Evolutionary conservation across 2,329 filamentous ascomycete genomes (phyloP).

Genomic region (Zopfia rhizophila): DNA sequence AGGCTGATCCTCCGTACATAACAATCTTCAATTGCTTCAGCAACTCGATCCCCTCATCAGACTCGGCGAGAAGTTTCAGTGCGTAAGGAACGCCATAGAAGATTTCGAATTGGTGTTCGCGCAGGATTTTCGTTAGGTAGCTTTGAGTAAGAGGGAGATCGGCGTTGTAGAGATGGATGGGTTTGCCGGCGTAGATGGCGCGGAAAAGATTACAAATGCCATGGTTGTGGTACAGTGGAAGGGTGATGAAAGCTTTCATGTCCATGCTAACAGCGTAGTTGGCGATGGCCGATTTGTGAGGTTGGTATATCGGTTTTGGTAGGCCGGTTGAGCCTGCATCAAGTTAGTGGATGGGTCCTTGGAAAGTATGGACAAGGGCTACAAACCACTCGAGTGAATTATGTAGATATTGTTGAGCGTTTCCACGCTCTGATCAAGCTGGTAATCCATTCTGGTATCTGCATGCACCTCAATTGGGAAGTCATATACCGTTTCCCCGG

Average conservation of each 20-base stretch:
- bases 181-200: conserved; percentile 34
- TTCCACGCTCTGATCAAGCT: conserved; percentile 31
- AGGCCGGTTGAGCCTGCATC: conserved; percentile 66
- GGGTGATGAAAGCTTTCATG: conserved; percentile 35
- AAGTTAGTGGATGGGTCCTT: conserved; percentile 51
- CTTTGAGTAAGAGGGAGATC: conserved; percentile 33
- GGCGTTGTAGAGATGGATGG: conserved; percentile 39
- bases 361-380: no score
- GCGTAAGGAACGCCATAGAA: conserved; percentile 73
- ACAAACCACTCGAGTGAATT: conserved; percentile 38
- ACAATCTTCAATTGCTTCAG: conserved; percentile 64
- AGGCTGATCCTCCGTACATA: conserved; percentile 67
- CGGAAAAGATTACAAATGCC: conserved; percentile 40
- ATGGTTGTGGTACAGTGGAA: conserved; percentile 39
- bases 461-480: conserved; percentile 38
- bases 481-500: conserved; percentile 20
- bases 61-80: conserved; percentile 70
- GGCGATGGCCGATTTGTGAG: conserved; percentile 54
- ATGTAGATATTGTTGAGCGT: conserved; percentile 33
- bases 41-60: conserved; percentile 62
- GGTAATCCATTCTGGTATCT: conserved; percentile 35
- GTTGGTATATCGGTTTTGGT: conserved; percentile 71
- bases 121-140: conserved; percentile 28
- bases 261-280: conserved; percentile 32
- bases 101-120: conserved; percentile 58